phyloP scores from a whole-genome alignment of 208 protist species.

The Perkinsela sp. region DNA sequence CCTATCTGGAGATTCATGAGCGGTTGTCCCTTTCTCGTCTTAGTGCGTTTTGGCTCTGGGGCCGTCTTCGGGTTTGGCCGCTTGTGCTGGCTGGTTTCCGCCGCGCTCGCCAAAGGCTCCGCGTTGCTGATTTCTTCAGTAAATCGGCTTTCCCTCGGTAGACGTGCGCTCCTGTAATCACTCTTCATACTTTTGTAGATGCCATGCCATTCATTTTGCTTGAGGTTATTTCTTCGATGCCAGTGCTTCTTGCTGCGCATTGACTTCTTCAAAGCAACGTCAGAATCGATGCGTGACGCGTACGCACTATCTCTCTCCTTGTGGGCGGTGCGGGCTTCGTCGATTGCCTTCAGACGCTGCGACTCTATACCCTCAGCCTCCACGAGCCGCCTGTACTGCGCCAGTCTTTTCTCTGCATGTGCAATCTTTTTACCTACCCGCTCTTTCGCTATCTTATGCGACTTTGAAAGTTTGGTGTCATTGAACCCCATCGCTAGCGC shows the following conservation, averaged over 20 bases:
- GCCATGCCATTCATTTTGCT: not conserved
- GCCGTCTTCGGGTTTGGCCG: not conserved
- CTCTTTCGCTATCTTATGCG: not conserved
- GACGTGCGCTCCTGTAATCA: not conserved
- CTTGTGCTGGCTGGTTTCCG: not conserved
- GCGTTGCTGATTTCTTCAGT: not conserved
- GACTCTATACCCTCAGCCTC: not conserved
- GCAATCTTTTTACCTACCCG: not conserved
- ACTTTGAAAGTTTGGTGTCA: not conserved
- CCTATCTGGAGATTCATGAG: not conserved
- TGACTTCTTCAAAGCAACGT: not conserved
- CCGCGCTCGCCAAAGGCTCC: not conserved
- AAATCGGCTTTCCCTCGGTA: not conserved
- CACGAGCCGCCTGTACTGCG: not conserved
- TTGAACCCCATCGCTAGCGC: no score
- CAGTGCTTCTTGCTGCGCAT: not conserved
- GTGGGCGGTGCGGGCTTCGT: not conserved
- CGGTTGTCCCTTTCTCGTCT: not conserved
- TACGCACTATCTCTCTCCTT: not conserved
- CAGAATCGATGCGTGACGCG: not conserved
- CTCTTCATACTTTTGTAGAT: not conserved
- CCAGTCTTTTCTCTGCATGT: not conserved
- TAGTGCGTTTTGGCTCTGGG: not conserved
- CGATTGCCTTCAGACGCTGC: not conserved
- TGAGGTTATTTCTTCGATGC: not conserved